A percentile compares a stretch with the other conserved stretches of the same genome.
phyloP scores from a whole-genome alignment of 495 filamentous ascomycete genomes.

The Xylaria scruposa region DNA sequence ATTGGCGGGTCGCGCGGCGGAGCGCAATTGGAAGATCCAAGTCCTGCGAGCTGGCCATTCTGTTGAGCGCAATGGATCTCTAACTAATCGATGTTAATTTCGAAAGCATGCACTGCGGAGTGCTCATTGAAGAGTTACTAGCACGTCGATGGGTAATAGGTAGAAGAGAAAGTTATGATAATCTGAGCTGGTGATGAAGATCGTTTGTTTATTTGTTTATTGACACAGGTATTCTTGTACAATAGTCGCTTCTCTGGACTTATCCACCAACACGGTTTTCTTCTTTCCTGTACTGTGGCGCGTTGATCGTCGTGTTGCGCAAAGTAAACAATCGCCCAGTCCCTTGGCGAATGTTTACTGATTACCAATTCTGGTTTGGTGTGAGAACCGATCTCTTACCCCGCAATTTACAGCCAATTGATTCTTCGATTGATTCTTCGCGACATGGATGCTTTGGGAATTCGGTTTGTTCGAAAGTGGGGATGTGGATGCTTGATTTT shows the following conservation, averaged over 20 bases:
- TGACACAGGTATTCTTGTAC: neutral
- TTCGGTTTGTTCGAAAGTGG: neutral
- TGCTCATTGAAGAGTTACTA: neutral
- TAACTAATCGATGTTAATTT: neutral
- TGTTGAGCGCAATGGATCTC: neutral
- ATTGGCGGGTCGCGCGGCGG: conserved; percentile 34
- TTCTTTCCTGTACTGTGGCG: conserved; percentile 19
- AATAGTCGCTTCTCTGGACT: neutral
- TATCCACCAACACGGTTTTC: conserved; percentile 12
- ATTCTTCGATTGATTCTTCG: conserved; percentile 1
- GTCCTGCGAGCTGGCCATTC: conserved; percentile 12
- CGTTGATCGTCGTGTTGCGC: conserved; percentile 11
- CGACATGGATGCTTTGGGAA: conserved; percentile 16
- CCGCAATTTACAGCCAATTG: conserved; percentile 14
- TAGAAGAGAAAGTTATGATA: neutral
- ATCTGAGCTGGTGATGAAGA: neutral
- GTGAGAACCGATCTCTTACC: neutral
- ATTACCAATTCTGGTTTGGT: conserved; percentile 15
- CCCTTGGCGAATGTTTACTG: conserved; percentile 18
- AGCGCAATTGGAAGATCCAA: conserved; percentile 40
- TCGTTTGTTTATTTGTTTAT: too few species aligned
- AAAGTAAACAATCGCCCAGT: conserved; percentile 24
- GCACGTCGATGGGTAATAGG: neutral
- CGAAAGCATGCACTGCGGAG: neutral
- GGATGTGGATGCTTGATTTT: neutral